Percentiles rank a stretch among this genome's conserved stretches.
Evolutionary conservation across 1,284 basidiomycete genomes (phyloP).

Genomic region (Blastosporella zonata): DNA sequence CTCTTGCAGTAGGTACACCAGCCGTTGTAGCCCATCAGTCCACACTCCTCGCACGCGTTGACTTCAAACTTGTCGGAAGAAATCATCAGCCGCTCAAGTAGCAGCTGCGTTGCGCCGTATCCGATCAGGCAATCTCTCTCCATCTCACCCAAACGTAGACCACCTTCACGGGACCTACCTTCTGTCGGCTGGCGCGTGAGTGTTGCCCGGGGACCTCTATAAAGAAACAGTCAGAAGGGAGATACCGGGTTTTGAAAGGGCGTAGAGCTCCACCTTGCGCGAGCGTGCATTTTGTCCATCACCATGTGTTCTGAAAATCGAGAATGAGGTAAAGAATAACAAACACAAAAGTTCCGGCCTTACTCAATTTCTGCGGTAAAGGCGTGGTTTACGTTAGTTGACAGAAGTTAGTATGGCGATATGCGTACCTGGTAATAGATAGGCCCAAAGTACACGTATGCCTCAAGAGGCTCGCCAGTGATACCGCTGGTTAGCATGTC

Average conservation of each 20-base stretch:
- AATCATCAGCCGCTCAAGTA: constrained; percentile 97
- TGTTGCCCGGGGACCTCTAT: constrained; percentile 91
- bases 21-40: constrained; percentile 94
- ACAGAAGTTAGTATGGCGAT: constrained; percentile 3
- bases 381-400: constrained; percentile 12
- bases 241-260: constrained; percentile 10
- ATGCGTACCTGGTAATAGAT: constrained; percentile 90
- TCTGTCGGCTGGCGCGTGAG: constrained; percentile 98
- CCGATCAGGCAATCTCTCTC: constrained; percentile 96
- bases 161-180: constrained; percentile 96
- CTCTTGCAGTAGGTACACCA: constrained; percentile 98
- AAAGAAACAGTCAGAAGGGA: constrained; percentile 9
- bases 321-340: constrained; percentile 13
- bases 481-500: constrained; percentile 98
- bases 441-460: constrained; percentile 97
- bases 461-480: constrained; percentile 94
- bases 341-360: constrained; percentile 26
- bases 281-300: constrained; percentile 99
- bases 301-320: constrained; percentile 84
- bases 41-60: constrained; percentile 93
- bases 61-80: constrained; percentile 97
- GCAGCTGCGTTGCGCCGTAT: constrained; percentile 93
- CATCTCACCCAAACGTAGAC: constrained; percentile 97
- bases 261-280: constrained; percentile 67
- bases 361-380: constrained; percentile 73